These are phyloP conservation scores for Pseudocercospora vitis DNA, from an alignment of 2,329 filamentous ascomycete genomes.

Conservation along the genomic window DNA sequence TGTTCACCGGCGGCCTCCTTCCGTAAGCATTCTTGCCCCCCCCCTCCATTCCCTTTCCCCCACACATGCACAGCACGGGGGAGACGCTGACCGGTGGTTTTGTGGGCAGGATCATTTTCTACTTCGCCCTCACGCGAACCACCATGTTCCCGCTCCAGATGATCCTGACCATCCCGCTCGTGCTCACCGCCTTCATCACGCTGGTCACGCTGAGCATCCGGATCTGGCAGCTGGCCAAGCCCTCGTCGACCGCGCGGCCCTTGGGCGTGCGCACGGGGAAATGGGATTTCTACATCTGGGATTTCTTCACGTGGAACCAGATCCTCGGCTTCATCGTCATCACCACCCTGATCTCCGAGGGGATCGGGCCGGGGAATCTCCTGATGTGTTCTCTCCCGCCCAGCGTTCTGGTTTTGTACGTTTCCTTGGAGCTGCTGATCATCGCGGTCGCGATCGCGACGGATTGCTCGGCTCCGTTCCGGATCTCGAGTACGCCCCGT, in stretches of 20 bases:
- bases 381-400: not conserved
- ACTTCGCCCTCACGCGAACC: slow-evolving; percentile 16
- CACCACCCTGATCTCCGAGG: slow-evolving; percentile 13
- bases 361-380: not conserved
- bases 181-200: slow-evolving; percentile 8
- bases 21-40: not conserved
- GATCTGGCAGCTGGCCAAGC: not conserved
- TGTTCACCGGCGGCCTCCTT: slow-evolving; percentile 9
- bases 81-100: too few species aligned
- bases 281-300: not conserved
- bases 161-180: slow-evolving; percentile 12
- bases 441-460: not conserved
- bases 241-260: slow-evolving; percentile 8
- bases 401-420: not conserved
- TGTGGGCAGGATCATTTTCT: slow-evolving; percentile 8
- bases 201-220: not conserved
- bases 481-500: not conserved
- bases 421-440: not conserved
- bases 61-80: too few species aligned
- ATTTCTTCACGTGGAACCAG: slow-evolving; percentile 22
- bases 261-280: not conserved
- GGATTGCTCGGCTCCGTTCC: slow-evolving; percentile 5
- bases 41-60: not conserved
- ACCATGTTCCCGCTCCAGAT: slow-evolving; percentile 1
- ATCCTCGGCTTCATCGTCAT: slow-evolving; percentile 11